Conservation (phyloP, 1,139 yeast species). For the Pichia sp. region DNA sequence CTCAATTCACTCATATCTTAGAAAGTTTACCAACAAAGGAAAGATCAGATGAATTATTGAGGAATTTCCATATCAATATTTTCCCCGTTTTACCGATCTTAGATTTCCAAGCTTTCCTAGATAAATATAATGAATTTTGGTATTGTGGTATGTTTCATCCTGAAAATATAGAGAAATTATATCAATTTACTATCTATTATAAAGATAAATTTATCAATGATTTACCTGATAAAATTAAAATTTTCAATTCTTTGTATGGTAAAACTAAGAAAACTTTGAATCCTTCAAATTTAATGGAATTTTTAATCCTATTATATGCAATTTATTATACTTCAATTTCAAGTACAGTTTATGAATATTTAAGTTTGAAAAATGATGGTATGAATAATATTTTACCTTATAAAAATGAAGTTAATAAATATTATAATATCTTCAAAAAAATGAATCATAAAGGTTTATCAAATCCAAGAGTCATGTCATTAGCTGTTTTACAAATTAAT, state of each 20-base stretch:
- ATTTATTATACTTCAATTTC: slow-evolving; percentile 18
- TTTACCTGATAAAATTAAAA: slow-evolving; percentile 13
- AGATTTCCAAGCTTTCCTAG: slow-evolving; percentile 34
- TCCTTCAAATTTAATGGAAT: slow-evolving; percentile 18
- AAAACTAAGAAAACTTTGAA: slow-evolving; percentile 15
- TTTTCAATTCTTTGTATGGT: slow-evolving; percentile 20
- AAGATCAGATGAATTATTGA: slow-evolving; percentile 43
- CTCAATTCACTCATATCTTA: slow-evolving; percentile 22
- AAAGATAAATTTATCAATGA: slow-evolving; percentile 6
- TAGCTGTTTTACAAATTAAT: slow-evolving; percentile 20
- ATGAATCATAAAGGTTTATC: slow-evolving; percentile 17
- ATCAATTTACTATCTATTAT: slow-evolving; percentile 14
- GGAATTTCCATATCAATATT: slow-evolving; percentile 43
- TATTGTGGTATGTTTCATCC: slow-evolving; percentile 22
- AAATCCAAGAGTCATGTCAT: slow-evolving; percentile 22
- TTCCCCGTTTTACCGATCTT: slow-evolving; percentile 49
- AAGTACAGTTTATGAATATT: slow-evolving; percentile 16
- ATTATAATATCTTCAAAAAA: slow-evolving; percentile 15
- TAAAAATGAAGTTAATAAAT: slow-evolving; percentile 19
- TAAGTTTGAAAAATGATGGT: slow-evolving; percentile 10
- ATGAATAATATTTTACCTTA: slow-evolving; percentile 11
- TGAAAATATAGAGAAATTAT: slow-evolving; percentile 19
- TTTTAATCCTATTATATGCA: slow-evolving; percentile 18
- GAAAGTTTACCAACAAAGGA: slow-evolving; percentile 33
- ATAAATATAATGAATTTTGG: slow-evolving; percentile 49